Percentiles rank a stretch among this genome's conserved stretches.
Evolutionary conservation across 139 green algal species (phyloP).

Genomic region (Dunaliella primolecta): DNA sequence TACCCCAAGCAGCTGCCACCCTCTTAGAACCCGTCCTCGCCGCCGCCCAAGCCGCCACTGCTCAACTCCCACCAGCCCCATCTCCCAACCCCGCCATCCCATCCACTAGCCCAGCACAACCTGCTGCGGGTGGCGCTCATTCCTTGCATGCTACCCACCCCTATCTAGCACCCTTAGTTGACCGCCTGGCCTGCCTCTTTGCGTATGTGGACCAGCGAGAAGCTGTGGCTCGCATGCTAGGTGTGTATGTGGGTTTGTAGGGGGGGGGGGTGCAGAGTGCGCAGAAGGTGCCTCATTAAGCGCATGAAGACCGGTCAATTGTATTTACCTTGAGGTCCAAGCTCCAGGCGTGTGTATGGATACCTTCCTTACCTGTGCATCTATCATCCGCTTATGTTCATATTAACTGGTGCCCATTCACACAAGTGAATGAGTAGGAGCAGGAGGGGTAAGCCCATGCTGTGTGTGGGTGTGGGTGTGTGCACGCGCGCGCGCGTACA

Average conservation of each 20-base stretch:
- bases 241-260: neutral
- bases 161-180: constrained; percentile 41
- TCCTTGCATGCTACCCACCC: neutral
- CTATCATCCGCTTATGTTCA: neutral
- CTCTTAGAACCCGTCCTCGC: neutral
- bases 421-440: too few relatives aligned
- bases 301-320: neutral
- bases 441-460: too few relatives aligned
- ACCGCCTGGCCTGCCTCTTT: constrained; percentile 54
- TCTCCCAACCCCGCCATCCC: constrained; percentile 26
- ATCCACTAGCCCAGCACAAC: neutral
- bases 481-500: too few relatives aligned
- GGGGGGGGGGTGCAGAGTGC: neutral
- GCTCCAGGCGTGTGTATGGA: neutral
- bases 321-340: neutral
- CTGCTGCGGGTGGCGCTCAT: neutral
- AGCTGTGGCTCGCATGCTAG: constrained; percentile 40
- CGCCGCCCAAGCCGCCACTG: constrained; percentile 35
- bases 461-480: too few relatives aligned
- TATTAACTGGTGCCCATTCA: too few relatives aligned
- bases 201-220: constrained; percentile 16
- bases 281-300: neutral
- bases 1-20: neutral
- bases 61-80: constrained; percentile 46
- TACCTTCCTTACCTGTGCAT: neutral